These are phyloP conservation scores for Mycena amicta DNA, from an alignment of 768 basidiomycete genomes.

Conservation along the genomic window DNA sequence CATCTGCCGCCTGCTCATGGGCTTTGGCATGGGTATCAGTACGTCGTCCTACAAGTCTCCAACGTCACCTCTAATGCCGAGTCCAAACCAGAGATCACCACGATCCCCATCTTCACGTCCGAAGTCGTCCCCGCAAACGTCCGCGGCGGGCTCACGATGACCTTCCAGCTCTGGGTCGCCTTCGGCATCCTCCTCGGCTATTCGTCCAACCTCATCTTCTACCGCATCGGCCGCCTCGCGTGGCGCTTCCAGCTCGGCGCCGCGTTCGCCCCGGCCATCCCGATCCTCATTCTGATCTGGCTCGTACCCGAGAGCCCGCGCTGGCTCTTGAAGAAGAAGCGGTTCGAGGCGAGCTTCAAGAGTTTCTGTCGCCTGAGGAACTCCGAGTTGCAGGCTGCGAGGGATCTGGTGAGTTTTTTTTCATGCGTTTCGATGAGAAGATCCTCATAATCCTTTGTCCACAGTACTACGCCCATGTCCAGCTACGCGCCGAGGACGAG, in stretches of 20 bases:
- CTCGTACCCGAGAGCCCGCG: slow-evolving; percentile 38
- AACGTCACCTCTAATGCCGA: no score
- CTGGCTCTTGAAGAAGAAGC: slow-evolving; percentile 39
- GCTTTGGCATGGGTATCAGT: slow-evolving; percentile 48
- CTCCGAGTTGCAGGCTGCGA: slow-evolving; percentile 61
- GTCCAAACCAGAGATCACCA: no score
- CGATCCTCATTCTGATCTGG: slow-evolving; percentile 37
- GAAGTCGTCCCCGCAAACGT: no score
- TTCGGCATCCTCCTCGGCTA: slow-evolving; percentile 70
- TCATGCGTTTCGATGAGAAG: no score
- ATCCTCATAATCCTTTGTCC: no score
- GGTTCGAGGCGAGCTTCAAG: slow-evolving; percentile 58
- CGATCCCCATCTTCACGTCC: no score
- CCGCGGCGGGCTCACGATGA: slow-evolving; percentile 76
- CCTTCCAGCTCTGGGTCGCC: slow-evolving; percentile 70
- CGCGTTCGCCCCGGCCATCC: slow-evolving; percentile 43
- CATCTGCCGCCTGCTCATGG: slow-evolving; percentile 31
- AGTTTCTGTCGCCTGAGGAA: slow-evolving; percentile 55
- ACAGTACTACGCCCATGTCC: slow-evolving; percentile 38
- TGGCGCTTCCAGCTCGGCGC: slow-evolving; percentile 15
- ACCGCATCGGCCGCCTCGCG: slow-evolving; percentile 36
- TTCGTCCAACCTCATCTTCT: slow-evolving; percentile 60
- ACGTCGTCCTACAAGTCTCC: slow-evolving; percentile 67
- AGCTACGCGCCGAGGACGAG: background rate
- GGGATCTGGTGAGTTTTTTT: no score